phyloP scores from a whole-genome alignment of 805 yeast genomes.

The Metschnikowia sp. region DNA sequence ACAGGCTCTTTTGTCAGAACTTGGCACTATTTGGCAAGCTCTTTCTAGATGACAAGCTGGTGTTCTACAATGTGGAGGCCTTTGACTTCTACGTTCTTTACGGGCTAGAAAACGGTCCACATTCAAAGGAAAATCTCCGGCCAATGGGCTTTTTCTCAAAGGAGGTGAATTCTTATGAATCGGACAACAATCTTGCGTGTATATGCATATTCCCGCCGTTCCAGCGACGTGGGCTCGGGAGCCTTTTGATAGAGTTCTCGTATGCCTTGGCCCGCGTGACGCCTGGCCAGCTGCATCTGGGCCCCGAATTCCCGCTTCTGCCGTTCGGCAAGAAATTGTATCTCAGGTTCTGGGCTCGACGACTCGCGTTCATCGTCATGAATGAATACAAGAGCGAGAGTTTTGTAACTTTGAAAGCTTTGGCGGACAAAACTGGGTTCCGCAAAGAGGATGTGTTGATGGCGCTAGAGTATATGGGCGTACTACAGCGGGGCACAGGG shows the following conservation, averaged over 20 bases:
- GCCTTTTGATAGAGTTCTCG: slow-evolving; percentile 76
- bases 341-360: slow-evolving; percentile 68
- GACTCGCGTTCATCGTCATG: slow-evolving; percentile 23
- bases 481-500: slow-evolving; percentile 12
- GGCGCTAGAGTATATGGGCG: slow-evolving; percentile 55
- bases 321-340: slow-evolving; percentile 76
- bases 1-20: slow-evolving; percentile 73
- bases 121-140: slow-evolving; percentile 4
- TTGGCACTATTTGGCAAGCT: slow-evolving; percentile 82
- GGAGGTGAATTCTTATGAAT: slow-evolving; percentile 74
- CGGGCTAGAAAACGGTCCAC: slow-evolving; percentile 34
- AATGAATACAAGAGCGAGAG: slow-evolving; percentile 6
- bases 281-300: slow-evolving; percentile 62
- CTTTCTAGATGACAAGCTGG: slow-evolving; percentile 85
- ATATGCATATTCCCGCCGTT: slow-evolving; percentile 90
- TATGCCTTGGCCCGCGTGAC: slow-evolving; percentile 61
- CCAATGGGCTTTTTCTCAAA: slow-evolving; percentile 86
- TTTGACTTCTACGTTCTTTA: slow-evolving; percentile 79
- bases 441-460: slow-evolving; percentile 58
- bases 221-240: slow-evolving; percentile 75
- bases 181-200: slow-evolving; percentile 81
- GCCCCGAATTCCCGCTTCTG: slow-evolving; percentile 91
- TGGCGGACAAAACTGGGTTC: slow-evolving; percentile 60
- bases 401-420: slow-evolving; percentile 42
- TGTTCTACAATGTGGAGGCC: slow-evolving; percentile 72